These are phyloP conservation scores for Canna indica DNA, from an alignment of 176 grass and related monocot genomes.

Conservation along the genomic window DNA sequence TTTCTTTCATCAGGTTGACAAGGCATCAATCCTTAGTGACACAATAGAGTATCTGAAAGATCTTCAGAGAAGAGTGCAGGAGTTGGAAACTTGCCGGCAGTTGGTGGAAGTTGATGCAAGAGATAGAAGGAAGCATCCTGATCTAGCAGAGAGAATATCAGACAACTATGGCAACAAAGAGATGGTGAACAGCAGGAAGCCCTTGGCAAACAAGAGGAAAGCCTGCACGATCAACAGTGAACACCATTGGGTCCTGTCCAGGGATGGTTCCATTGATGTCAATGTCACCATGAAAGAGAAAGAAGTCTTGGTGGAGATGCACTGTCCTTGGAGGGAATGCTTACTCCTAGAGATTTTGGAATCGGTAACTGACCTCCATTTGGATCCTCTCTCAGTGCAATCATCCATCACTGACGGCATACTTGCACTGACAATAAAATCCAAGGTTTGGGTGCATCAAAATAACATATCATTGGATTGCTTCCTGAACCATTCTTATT, in stretches of 20 bases:
- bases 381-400: constrained; percentile 73
- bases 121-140: not conserved
- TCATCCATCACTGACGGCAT: constrained; percentile 35
- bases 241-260: constrained; percentile 15
- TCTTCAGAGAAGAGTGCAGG: constrained; percentile 41
- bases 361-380: constrained; percentile 39
- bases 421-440: constrained; percentile 47
- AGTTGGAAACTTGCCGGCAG: constrained; percentile 35
- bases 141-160: constrained; percentile 26
- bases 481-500: no score
- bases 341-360: constrained; percentile 53
- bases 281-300: constrained; percentile 37
- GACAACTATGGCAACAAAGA: constrained; percentile 29
- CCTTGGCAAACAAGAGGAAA: constrained; percentile 20
- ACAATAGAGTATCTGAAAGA: constrained; percentile 70
- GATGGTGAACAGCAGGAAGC: constrained; percentile 13
- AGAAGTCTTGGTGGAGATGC: constrained; percentile 53
- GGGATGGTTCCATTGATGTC: not conserved
- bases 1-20: constrained; percentile 44
- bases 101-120: constrained; percentile 6
- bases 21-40: constrained; percentile 61
- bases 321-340: constrained; percentile 57
- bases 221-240: constrained; percentile 1
- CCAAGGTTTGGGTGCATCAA: constrained; percentile 38
- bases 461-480: not conserved